These are phyloP conservation scores for Dioszegia aurantiaca DNA, from an alignment of 768 basidiomycete genomes.

Conservation along the genomic window DNA sequence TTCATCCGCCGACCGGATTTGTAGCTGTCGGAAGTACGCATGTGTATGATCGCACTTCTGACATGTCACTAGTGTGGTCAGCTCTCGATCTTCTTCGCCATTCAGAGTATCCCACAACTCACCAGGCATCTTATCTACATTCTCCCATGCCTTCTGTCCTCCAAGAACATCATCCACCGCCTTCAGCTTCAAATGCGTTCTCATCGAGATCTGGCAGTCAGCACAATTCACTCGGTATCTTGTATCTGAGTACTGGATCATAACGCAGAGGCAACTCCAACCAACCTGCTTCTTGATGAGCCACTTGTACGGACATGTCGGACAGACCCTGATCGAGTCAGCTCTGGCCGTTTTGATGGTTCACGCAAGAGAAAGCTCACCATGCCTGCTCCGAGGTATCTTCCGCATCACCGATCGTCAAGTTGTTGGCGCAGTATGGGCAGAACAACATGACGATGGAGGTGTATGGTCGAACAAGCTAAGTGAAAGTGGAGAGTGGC, in stretches of 20 bases:
- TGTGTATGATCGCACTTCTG: slow-evolving; percentile 77
- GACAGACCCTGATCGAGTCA: slow-evolving; percentile 55
- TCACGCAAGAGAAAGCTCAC: slow-evolving; percentile 25
- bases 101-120: slow-evolving; percentile 22
- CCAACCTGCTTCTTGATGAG: slow-evolving; percentile 78
- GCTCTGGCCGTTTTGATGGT: background rate
- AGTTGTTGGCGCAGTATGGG: slow-evolving; percentile 80
- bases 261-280: too few relatives aligned
- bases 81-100: background rate
- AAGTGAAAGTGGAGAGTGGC: background rate
- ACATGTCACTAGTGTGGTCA: slow-evolving; percentile 55
- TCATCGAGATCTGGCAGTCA: slow-evolving; percentile 69
- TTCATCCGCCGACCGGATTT: slow-evolving; percentile 68
- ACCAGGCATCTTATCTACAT: slow-evolving; percentile 86
- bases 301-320: slow-evolving; percentile 95
- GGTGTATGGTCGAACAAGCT: too few relatives aligned
- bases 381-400: slow-evolving; percentile 43
- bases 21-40: slow-evolving; percentile 93
- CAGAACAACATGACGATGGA: slow-evolving; percentile 74
- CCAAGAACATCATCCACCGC: slow-evolving; percentile 93
- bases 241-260: too few relatives aligned
- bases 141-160: slow-evolving; percentile 87
- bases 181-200: slow-evolving; percentile 81
- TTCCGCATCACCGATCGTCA: slow-evolving; percentile 47
- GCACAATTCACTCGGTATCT: too few relatives aligned